Percentiles rank a stretch among this genome's conserved stretches.
Conservation (phyloP, 1,284 basidiomycete genomes). For the Schizophyllum commune region DNA sequence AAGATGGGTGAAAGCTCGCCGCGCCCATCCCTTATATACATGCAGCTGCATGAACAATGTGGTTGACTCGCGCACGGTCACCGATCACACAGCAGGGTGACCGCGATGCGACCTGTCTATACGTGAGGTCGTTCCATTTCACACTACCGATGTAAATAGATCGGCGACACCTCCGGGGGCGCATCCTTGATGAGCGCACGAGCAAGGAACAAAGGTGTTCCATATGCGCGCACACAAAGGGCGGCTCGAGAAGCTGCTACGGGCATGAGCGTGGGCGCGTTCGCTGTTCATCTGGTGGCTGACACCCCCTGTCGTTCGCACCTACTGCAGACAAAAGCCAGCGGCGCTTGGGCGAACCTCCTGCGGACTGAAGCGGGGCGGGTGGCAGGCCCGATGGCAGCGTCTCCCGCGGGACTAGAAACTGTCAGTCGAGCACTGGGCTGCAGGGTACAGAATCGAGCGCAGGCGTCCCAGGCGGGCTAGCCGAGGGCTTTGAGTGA, state of each 20-base stretch:
- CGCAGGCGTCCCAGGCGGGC: neutral
- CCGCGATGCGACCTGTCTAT: neutral
- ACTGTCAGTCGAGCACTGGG: neutral
- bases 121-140: neutral
- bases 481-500: neutral
- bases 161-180: neutral
- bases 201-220: neutral
- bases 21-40: neutral
- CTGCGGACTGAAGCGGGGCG: neutral
- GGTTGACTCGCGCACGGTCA: neutral
- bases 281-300: neutral
- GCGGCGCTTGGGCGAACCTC: neutral
- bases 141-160: neutral
- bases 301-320: neutral
- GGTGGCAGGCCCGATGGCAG: neutral
- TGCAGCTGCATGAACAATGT: neutral
- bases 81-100: neutral
- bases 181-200: neutral
- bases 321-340: neutral
- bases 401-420: neutral
- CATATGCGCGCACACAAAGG: neutral
- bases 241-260: no score
- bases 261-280: no score
- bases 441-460: neutral
- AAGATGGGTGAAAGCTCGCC: neutral